Evolutionary conservation across 176 grass and related monocot genomes (phyloP).

Genomic region (Urochloa ruziziensis): DNA sequence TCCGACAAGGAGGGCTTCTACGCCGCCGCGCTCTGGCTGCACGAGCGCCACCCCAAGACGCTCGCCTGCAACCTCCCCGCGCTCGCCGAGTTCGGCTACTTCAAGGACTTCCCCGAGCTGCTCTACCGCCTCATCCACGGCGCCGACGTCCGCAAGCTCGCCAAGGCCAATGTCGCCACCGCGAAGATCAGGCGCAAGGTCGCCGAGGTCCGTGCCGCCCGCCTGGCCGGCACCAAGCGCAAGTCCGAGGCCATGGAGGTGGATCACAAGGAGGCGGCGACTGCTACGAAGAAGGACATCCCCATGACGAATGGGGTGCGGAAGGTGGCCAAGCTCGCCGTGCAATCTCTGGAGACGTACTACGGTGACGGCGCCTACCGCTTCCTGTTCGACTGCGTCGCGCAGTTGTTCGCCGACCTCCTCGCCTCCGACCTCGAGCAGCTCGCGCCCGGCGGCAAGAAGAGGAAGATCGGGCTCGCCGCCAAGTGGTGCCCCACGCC

Average conservation of each 20-base stretch:
- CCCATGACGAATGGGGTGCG: conserved; percentile 21
- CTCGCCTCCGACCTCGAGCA: conserved; percentile 44
- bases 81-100: too few relatives aligned
- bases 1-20: conserved; percentile 17
- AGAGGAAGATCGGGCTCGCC: conserved; percentile 27
- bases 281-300: not conserved
- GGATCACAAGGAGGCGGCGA: too few relatives aligned
- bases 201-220: too few relatives aligned
- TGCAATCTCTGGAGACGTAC: conserved; percentile 42
- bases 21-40: conserved; percentile 38
- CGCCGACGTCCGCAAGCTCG: too few relatives aligned
- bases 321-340: conserved; percentile 22
- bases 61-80: too few relatives aligned
- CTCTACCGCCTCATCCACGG: too few relatives aligned
- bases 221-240: too few relatives aligned
- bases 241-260: too few relatives aligned
- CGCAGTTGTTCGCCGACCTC: conserved; percentile 44
- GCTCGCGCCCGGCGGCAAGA: not conserved
- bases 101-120: too few relatives aligned
- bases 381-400: conserved; percentile 46
- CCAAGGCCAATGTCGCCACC: too few relatives aligned
- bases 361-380: conserved; percentile 40
- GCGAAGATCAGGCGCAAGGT: too few relatives aligned
- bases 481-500: conserved; percentile 49
- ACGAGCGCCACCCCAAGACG: too few relatives aligned